Evolutionary conservation across 139 green algal genomes (phyloP), one percentile per base, ranked within the genome.

Genomic region (Chlamydomonas sp.): DNA sequence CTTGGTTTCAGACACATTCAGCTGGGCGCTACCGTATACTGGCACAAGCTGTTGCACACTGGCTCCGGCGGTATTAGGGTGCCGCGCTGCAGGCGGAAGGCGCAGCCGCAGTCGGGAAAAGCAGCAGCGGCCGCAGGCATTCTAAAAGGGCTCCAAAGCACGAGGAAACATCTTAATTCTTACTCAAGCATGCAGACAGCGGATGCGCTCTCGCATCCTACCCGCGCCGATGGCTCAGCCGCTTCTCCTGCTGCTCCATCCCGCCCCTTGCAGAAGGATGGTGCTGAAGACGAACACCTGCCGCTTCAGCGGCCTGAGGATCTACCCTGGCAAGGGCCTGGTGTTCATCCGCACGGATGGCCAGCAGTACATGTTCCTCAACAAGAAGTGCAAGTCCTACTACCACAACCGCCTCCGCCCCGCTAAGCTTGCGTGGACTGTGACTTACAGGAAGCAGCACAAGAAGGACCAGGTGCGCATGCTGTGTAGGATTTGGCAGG

Each of bases 361-460:
- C 84, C 96, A 98, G 96, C 93, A 98, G 89, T 99, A 97, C 89
- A 92, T 99, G 85, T 99, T 99, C 94, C 89, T 99, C 63, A 99
- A 97, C 94, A 95, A 95, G 89, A 99, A 99, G 94, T 96, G 92
- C 91, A 97, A 96, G 92, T 92, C 86, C 58, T 90, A 99, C 90
- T 99, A 96, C 94, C 93, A 97, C 93, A 96, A 98, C 91, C 93
- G 96, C 71, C 95, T 98, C 90, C 92, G 97, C 69, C 96, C 98
- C n/a, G 96, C 97, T 71, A 99, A 99, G 96, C 94, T 99, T 73
- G 96, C 96, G 67, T 99, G 98, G 98, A 99, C 98, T 60, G 91
- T 87, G 14, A 90, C 91, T 14, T 99, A 99, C 96, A 94, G 93
- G 75, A 99, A 99, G 95, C 90, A 94, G 91, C 97, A 99, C 96